Evolutionary conservation across 2,329 filamentous ascomycete species (phyloP).

Genomic region (Sarocladium kiliense): DNA sequence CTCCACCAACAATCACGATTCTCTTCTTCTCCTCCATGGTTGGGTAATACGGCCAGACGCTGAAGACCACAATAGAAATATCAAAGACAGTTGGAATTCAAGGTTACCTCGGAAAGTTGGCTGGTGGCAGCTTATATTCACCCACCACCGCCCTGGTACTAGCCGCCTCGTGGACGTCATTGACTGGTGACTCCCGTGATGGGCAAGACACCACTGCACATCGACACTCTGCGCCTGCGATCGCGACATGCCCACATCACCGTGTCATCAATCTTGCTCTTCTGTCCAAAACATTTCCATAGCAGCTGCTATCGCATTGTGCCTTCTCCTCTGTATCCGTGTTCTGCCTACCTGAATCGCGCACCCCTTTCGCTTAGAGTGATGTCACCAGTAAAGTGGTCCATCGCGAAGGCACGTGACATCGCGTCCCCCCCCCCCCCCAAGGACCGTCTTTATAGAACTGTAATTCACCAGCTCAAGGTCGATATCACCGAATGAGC

Average conservation of each 20-base stretch:
- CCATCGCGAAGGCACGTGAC: constrained; percentile 21
- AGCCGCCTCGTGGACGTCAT: constrained; percentile 11
- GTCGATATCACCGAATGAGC: background rate
- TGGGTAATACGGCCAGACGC: background rate
- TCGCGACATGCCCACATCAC: background rate
- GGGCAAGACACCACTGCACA: background rate
- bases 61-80: too few relatives aligned
- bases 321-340: too few relatives aligned
- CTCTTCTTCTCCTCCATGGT: constrained; percentile 30
- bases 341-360: too few relatives aligned
- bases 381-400: constrained; percentile 1
- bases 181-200: background rate
- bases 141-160: background rate
- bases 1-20: constrained; percentile 56
- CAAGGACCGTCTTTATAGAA: background rate
- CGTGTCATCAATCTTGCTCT: background rate
- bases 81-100: too few relatives aligned
- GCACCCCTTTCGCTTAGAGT: background rate
- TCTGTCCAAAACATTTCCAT: too few relatives aligned
- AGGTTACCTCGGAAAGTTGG: background rate
- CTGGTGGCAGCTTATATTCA: background rate
- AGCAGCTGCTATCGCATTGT: too few relatives aligned
- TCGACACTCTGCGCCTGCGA: background rate
- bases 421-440: constrained; percentile 14
- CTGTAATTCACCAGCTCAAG: background rate